These are phyloP conservation scores for Thalia dealbata DNA, from an alignment of 176 grass and related monocot species.

Conservation along the genomic window DNA sequence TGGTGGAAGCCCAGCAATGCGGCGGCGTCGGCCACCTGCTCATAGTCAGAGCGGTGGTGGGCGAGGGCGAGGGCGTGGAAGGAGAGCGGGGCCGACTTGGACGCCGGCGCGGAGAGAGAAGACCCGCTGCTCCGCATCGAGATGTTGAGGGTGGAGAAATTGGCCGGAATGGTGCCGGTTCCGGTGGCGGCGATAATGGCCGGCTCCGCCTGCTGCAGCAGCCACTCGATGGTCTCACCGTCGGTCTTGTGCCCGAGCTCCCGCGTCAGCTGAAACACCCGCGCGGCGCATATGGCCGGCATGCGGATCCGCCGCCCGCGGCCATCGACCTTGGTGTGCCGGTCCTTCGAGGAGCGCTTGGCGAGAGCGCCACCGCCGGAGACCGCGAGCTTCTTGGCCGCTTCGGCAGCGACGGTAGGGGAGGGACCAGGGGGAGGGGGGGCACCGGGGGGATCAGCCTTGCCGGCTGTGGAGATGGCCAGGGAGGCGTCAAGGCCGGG, in stretches of 20 bases:
- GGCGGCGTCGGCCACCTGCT: constrained; percentile 9
- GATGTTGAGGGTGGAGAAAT: constrained; percentile 76
- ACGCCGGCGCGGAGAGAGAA: constrained; percentile 23
- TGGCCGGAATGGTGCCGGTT: constrained; percentile 81
- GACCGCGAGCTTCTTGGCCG: constrained; percentile 32
- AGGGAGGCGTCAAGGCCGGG: constrained; percentile 20
- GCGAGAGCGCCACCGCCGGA: constrained; percentile 6
- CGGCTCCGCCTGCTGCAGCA: constrained; percentile 88
- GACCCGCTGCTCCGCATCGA: constrained; percentile 53
- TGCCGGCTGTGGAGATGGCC: constrained; percentile 19
- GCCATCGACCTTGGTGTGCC: constrained; percentile 95
- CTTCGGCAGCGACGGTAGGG: not conserved
- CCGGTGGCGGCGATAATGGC: constrained; percentile 93
- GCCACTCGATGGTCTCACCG: constrained; percentile 97
- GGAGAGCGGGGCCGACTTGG: constrained; percentile 27
- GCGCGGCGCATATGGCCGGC: constrained; percentile 89
- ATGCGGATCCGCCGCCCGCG: constrained; percentile 90
- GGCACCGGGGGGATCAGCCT: not conserved
- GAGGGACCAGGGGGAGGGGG: not conserved
- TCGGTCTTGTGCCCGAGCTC: constrained; percentile 97
- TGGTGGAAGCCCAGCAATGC: constrained; percentile 84
- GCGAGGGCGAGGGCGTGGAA: constrained; percentile 29
- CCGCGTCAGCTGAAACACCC: constrained; percentile 94
- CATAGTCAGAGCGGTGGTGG: constrained; percentile 29
- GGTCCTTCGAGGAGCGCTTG: constrained; percentile 73